A percentile compares a stretch with the other conserved stretches of the same genome.
Conservation (phyloP, 1,284 basidiomycete species). For the Trametes pubescens region DNA sequence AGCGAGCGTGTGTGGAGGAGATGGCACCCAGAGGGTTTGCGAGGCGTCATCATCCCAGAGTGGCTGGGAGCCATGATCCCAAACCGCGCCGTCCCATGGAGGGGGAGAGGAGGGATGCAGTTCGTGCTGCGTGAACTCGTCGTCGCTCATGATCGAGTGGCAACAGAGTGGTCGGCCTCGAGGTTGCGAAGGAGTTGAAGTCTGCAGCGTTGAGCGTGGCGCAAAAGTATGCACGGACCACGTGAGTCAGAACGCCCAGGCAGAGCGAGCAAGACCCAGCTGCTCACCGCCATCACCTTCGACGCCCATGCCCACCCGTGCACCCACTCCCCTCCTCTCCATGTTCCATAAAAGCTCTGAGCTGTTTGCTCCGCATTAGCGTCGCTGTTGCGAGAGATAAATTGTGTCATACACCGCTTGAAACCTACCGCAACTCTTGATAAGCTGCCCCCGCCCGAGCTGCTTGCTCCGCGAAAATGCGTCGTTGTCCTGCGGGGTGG, state of each 20-base stretch:
- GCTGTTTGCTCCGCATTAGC: neutral
- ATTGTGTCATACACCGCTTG: neutral
- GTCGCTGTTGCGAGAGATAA: neutral
- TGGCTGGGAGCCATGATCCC: neutral
- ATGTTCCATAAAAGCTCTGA: neutral
- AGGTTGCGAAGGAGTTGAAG: too few relatives aligned
- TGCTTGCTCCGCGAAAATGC: neutral
- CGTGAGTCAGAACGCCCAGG: neutral
- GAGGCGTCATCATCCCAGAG: too few relatives aligned
- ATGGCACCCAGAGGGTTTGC: too few relatives aligned
- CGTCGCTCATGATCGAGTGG: neutral
- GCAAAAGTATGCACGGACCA: too few relatives aligned
- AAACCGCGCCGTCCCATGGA: neutral
- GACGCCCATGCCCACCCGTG: neutral
- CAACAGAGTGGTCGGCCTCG: too few relatives aligned
- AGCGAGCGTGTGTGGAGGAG: neutral
- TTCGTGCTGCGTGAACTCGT: neutral
- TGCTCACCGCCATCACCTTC: neutral
- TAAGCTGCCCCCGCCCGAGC: neutral
- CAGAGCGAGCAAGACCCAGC: neutral
- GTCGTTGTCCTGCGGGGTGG: conserved; percentile 1
- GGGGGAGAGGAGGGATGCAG: neutral
- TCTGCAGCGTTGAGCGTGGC: neutral
- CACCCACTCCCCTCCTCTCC: too few relatives aligned
- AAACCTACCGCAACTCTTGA: too few relatives aligned